phyloP scores from a whole-genome alignment of 257 asterid species.

The Cruciata laevipes region DNA sequence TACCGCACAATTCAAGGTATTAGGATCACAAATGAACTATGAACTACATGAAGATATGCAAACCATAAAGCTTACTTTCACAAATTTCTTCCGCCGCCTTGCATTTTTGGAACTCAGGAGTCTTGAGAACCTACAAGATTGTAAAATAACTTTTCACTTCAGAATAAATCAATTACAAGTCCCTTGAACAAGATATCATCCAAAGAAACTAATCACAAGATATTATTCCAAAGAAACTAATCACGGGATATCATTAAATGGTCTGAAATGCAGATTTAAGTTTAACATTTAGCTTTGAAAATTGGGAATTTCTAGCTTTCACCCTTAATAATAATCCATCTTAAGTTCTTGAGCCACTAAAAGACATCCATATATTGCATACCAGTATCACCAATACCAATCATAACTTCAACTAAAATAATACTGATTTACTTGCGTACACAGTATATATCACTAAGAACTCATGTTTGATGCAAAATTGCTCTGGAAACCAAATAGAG shows the following conservation, averaged over 20 bases:
- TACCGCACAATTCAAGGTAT: not conserved
- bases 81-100: constrained; percentile 77
- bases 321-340: not conserved
- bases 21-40: not conserved
- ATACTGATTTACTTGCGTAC: too few relatives aligned
- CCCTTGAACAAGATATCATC: not conserved
- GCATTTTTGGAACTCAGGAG: constrained; percentile 77
- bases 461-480: not conserved
- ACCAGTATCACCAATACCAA: not conserved
- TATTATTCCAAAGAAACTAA: not conserved
- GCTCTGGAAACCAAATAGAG: not conserved
- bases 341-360: not conserved
- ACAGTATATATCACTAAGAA: too few relatives aligned
- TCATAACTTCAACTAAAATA: too few relatives aligned
- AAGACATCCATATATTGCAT: not conserved
- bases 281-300: not conserved
- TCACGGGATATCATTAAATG: not conserved
- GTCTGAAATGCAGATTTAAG: not conserved
- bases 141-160: constrained; percentile 12
- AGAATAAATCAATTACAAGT: not conserved
- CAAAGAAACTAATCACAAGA: not conserved
- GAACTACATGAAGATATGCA: not conserved
- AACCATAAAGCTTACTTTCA: constrained; percentile 35
- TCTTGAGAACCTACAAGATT: constrained; percentile 66
- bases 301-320: not conserved